phyloP scores from a whole-genome alignment of 495 filamentous ascomycete genomes.

The Ascobolus immersus region DNA sequence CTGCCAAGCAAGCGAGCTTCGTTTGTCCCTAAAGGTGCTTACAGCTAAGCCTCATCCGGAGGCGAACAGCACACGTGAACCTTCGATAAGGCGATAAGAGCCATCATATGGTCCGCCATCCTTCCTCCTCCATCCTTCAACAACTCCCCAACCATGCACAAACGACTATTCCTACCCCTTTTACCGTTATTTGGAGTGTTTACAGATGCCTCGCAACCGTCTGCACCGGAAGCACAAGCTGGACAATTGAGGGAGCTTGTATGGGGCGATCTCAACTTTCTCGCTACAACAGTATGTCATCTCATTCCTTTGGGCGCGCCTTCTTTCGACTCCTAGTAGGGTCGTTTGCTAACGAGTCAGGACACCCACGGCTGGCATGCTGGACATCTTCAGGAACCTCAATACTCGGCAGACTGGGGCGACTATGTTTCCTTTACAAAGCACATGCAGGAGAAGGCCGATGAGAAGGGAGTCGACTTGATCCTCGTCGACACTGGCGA shows the following conservation, averaged over 20 bases:
- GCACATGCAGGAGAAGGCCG: conserved; percentile 52
- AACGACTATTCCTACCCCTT: too few relatives aligned
- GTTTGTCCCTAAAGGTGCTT: too few relatives aligned
- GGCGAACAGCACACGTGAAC: too few relatives aligned
- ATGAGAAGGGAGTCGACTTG: conserved; percentile 53
- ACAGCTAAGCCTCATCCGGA: too few relatives aligned
- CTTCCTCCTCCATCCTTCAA: too few relatives aligned
- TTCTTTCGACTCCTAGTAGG: neutral
- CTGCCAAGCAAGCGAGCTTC: too few relatives aligned
- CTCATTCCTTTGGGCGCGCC: neutral
- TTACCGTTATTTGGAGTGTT: too few relatives aligned
- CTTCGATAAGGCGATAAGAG: too few relatives aligned
- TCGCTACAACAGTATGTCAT: conserved; percentile 42
- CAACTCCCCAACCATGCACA: too few relatives aligned
- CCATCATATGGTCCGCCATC: too few relatives aligned
- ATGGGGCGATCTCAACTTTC: conserved; percentile 83
- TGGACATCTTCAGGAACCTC: conserved; percentile 75
- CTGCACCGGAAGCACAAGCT: conserved; percentile 43
- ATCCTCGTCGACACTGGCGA: conserved; percentile 86
- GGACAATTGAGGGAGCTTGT: conserved; percentile 53
- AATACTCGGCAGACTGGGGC: conserved; percentile 88
- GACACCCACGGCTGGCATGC: conserved; percentile 91
- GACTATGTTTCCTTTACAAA: conserved; percentile 86
- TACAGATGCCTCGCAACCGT: too few relatives aligned
- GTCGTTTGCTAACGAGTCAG: conserved; percentile 1